Percentiles rank a stretch among this genome's conserved stretches.
Conservation (phyloP, 345 rosid genomes). For the Microcos paniculata region DNA sequence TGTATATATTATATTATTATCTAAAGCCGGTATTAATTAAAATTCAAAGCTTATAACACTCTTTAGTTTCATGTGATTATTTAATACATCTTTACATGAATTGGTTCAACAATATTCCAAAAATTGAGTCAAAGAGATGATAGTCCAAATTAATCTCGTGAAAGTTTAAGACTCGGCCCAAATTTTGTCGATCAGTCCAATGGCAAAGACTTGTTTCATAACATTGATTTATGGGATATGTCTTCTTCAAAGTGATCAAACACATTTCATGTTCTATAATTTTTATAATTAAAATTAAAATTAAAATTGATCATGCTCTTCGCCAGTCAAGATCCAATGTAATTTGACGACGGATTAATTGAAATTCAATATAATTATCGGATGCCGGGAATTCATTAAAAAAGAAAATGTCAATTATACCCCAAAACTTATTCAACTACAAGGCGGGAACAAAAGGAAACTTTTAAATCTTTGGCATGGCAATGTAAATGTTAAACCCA, state of each 20-base stretch:
- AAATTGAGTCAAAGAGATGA: conserved; percentile 1
- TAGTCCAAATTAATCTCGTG: conserved; percentile 1
- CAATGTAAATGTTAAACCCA: conserved; percentile 8
- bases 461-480: background rate
- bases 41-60: background rate
- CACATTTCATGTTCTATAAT: background rate
- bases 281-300: no score
- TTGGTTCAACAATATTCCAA: background rate
- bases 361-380: no score
- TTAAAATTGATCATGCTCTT: no score
- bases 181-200: background rate
- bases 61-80: background rate
- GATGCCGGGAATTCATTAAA: no score
- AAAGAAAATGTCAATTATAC: no score
- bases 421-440: background rate
- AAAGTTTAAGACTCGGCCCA: background rate
- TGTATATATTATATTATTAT: background rate
- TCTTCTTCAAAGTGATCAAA: background rate
- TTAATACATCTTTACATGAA: background rate
- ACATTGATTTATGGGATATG: background rate
- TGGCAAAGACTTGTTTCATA: background rate
- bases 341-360: no score
- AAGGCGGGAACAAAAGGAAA: background rate
- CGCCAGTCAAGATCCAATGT: no score
- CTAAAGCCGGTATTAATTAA: background rate